A percentile compares a stretch with the other conserved stretches of the same genome.
phyloP scores from a whole-genome alignment of 805 yeast genomes.

The Schizosaccharomyces pombe region DNA sequence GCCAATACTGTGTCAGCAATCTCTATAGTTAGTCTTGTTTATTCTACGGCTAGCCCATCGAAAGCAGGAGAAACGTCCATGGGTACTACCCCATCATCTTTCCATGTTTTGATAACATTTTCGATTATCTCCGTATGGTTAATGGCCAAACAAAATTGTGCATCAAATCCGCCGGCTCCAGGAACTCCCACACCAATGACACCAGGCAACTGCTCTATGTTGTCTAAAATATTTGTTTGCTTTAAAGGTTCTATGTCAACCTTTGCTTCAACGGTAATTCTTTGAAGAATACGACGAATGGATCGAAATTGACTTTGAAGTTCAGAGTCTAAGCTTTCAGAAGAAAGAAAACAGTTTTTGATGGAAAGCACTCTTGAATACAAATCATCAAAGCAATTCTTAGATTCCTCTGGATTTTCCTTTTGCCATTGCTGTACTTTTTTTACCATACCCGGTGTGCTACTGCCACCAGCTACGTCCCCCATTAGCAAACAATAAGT shows the following conservation, averaged over 20 bases:
- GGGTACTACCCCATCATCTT: neutral
- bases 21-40: neutral
- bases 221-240: conserved; percentile 49
- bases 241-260: conserved; percentile 73
- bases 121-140: conserved; percentile 2
- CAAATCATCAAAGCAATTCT: conserved; percentile 29
- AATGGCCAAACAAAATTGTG: conserved; percentile 48
- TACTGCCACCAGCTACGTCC: conserved; percentile 77
- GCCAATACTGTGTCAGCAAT: neutral
- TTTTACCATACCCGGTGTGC: conserved; percentile 74
- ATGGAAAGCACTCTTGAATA: conserved; percentile 35
- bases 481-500: conserved; percentile 65
- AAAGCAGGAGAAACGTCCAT: neutral
- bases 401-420: conserved; percentile 17
- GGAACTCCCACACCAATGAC: conserved; percentile 93
- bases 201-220: conserved; percentile 35
- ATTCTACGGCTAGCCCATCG: neutral
- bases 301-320: conserved; percentile 6
- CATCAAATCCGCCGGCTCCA: conserved; percentile 97
- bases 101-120: neutral
- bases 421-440: conserved; percentile 51
- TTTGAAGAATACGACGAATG: conserved; percentile 36
- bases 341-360: conserved; percentile 16
- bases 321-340: neutral
- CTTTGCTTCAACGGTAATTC: conserved; percentile 38